Conservation (phyloP, 169 alveolate genomes). For the Plasmodium billcollinsi region DNA sequence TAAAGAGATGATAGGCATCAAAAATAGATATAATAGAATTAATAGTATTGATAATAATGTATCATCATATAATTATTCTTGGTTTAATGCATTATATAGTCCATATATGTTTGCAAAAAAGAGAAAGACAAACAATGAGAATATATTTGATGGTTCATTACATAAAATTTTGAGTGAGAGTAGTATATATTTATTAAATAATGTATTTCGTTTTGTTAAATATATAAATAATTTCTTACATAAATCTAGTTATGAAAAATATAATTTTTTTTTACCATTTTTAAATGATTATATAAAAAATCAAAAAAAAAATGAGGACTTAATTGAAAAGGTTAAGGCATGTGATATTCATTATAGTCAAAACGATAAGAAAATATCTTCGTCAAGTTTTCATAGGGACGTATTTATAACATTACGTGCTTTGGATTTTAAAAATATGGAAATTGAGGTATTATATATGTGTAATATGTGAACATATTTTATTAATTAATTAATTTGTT, state of each 20-base stretch:
- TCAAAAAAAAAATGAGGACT: slow-evolving; percentile 12
- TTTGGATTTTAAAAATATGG: slow-evolving; percentile 43
- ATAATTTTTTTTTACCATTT: slow-evolving; percentile 33
- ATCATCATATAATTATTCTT: neutral
- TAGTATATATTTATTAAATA: slow-evolving; percentile 46
- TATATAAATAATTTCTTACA: slow-evolving; percentile 56
- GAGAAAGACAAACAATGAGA: neutral
- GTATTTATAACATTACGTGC: slow-evolving; percentile 25
- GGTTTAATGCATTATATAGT: neutral
- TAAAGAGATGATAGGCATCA: neutral
- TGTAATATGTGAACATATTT: neutral
- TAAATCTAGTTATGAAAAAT: slow-evolving; percentile 21
- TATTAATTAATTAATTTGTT: too few species aligned
- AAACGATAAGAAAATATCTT: neutral
- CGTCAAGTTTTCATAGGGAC: slow-evolving; percentile 71
- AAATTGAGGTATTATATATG: slow-evolving; percentile 35
- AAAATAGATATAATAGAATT: too few species aligned
- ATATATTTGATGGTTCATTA: neutral
- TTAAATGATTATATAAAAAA: slow-evolving; percentile 6
- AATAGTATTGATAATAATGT: too few species aligned
- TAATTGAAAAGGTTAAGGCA: slow-evolving; percentile 33
- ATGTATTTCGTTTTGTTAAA: slow-evolving; percentile 43
- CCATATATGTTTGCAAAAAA: slow-evolving; percentile 13
- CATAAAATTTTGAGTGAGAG: slow-evolving; percentile 34
- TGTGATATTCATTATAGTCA: slow-evolving; percentile 11